Evolutionary conservation across 768 basidiomycete species (phyloP).

Genomic region (Leccinum subtestaceum): DNA sequence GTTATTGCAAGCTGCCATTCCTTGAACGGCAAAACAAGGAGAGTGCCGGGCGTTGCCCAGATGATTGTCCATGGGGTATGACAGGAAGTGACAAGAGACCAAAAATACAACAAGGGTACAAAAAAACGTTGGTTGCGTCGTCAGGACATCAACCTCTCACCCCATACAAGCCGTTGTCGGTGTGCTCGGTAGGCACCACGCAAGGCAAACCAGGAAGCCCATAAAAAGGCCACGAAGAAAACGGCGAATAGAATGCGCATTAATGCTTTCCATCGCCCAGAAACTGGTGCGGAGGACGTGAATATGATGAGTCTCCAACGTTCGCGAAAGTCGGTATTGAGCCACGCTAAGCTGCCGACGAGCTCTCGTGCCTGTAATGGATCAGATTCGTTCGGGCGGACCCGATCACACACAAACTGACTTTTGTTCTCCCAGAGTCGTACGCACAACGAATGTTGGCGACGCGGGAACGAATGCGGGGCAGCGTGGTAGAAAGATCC

Average conservation of each 20-base stretch:
- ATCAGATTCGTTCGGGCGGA: background rate
- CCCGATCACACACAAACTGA: conserved; percentile 22
- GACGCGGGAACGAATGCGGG: conserved; percentile 60
- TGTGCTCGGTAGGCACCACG: conserved; percentile 72
- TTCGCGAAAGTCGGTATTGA: conserved; percentile 76
- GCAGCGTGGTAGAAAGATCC: conserved; percentile 57
- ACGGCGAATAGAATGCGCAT: conserved; percentile 61
- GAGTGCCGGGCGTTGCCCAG: background rate
- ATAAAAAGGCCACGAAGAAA: conserved; percentile 55
- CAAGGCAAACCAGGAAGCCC: conserved; percentile 58
- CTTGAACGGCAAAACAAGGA: background rate
- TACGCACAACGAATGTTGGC: conserved; percentile 62
- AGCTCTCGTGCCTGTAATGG: conserved; percentile 58
- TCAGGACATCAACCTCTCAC: conserved; percentile 73
- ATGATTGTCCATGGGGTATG: background rate
- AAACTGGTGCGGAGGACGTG: conserved; percentile 68
- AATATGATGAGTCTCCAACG: conserved; percentile 75
- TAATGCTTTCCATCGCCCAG: conserved; percentile 63
- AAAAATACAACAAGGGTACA: background rate
- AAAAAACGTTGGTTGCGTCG: background rate
- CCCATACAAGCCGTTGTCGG: conserved; percentile 74
- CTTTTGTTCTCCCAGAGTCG: conserved; percentile 69
- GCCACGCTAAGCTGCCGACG: conserved; percentile 65
- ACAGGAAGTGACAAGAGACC: background rate
- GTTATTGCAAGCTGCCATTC: background rate